Base-by-base conservation (phyloP, 2,329 filamentous ascomycete species). In the Pseudogymnoascus pannorum region DNA sequence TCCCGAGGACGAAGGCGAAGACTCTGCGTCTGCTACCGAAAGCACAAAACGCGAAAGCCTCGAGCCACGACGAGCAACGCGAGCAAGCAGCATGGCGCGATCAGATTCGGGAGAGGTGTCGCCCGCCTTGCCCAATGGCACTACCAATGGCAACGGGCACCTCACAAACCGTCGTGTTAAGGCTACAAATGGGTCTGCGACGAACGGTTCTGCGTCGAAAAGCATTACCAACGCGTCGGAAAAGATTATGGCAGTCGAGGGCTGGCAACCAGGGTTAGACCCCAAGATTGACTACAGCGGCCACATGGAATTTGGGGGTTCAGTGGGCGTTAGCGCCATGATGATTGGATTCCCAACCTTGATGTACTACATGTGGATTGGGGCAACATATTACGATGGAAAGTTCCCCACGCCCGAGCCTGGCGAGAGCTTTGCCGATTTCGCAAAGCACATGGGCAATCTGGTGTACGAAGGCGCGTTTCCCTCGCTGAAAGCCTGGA, bases 281-380 rank as follows among this genome's bases (percentile, higher is more conserved):
- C 82, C 81, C 68, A 86, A 81, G 73, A 67, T 87, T 62, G 86
- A 88, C 75, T 77, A 81, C 69, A 86, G 83, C 1, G 84, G 81
- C 65, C 78, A 82, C 65, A 82, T 84, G 68, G 95, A 99, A 73
- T 99, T 97, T 72, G 93, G 93, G 65, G 94, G 94, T 62, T 87
- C 90, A 2, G 72, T 82, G n/a, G 93, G 94, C 61, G 88, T 92
- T 42, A 76, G 83, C 14, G 79, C 83, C 67, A 92, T 97, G 84
- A 97, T 97, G 91, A 81, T 92, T 65, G 85, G 88, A 51, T 99
- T 97, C 76, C 94, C 94, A n/a, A 65, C 87, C 36, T 82, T 99
- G 69, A 97, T 97, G 93, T 97, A 91, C 83, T 97, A 97, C 78
- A 96, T 99, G 92, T 97, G 92, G 92, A 87, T 96, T 74, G 94